These are phyloP conservation scores for Alloteropsis angusta DNA, from an alignment of 202 grass and related monocot species.

Conservation along the genomic window DNA sequence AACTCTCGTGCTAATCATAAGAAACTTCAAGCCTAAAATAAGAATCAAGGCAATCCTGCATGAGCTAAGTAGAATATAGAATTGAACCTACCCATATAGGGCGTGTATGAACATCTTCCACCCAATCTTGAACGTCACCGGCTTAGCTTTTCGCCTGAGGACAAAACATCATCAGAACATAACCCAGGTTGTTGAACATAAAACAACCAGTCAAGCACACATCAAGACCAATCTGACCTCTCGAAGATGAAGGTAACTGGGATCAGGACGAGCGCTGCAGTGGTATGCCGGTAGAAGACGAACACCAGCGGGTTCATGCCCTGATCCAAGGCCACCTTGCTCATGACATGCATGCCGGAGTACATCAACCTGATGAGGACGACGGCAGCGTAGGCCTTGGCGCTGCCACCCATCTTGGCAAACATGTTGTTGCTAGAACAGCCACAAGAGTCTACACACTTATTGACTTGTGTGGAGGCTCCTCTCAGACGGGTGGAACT, in stretches of 20 bases:
- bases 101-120: slow-evolving; percentile 63
- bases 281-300: slow-evolving; percentile 61
- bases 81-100: slow-evolving; percentile 42
- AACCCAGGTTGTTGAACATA: neutral
- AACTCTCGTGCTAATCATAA: neutral
- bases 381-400: slow-evolving; percentile 42
- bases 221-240: slow-evolving; percentile 23
- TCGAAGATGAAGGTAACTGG: slow-evolving; percentile 47
- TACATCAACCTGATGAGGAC: slow-evolving; percentile 58
- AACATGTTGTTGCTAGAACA: neutral
- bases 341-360: slow-evolving; percentile 57
- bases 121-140: slow-evolving; percentile 37
- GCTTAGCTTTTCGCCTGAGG: slow-evolving; percentile 41
- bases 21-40: neutral
- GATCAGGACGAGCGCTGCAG: slow-evolving; percentile 39
- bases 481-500: neutral
- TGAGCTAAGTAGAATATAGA: neutral
- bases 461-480: neutral
- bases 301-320: slow-evolving; percentile 70
- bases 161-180: neutral
- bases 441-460: neutral
- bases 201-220: neutral
- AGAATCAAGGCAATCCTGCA: neutral
- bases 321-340: slow-evolving; percentile 56
- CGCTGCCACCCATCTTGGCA: slow-evolving; percentile 22